A percentile compares a stretch with the other conserved stretches of the same genome.
Evolutionary conservation across 257 asterid genomes (phyloP).

Genomic region (Nyctanthes arbortristis): DNA sequence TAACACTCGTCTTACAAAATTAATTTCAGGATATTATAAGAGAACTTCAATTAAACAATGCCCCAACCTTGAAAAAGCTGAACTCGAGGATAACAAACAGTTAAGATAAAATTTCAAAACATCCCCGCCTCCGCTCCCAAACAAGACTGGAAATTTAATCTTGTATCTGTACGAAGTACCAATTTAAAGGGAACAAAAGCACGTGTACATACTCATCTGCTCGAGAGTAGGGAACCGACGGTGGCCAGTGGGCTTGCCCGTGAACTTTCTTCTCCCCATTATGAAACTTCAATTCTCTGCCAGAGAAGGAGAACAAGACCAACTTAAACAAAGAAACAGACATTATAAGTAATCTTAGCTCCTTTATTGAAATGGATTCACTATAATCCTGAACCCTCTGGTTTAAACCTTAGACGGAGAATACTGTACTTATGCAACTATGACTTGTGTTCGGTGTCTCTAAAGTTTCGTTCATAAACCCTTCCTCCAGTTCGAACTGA

Average conservation of each 20-base stretch:
- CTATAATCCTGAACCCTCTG: background rate
- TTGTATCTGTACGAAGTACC: background rate
- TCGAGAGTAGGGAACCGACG: slow-evolving; percentile 55
- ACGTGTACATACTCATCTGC: slow-evolving; percentile 39
- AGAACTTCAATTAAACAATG: background rate
- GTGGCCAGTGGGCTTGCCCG: slow-evolving; percentile 58
- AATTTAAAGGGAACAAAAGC: background rate
- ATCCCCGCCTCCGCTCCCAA: background rate
- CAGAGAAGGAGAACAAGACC: slow-evolving; percentile 7
- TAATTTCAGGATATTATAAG: background rate
- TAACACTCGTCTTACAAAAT: background rate
- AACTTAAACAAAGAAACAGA: background rate
- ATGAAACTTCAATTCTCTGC: background rate
- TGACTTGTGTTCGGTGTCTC: too few species aligned
- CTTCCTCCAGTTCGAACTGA: too few species aligned
- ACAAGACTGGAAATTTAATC: background rate
- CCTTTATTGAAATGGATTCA: background rate
- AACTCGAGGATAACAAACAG: background rate
- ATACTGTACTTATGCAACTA: background rate
- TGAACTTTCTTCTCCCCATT: slow-evolving; percentile 57
- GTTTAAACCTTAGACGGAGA: background rate
- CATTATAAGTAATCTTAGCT: background rate
- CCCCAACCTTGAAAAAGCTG: background rate
- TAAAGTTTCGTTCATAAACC: too few species aligned
- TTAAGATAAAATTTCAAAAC: background rate